A percentile compares a stretch with the other conserved stretches of the same genome.
phyloP scores from a whole-genome alignment of 495 filamentous ascomycete genomes.

The Trichoderma orchidacearum region DNA sequence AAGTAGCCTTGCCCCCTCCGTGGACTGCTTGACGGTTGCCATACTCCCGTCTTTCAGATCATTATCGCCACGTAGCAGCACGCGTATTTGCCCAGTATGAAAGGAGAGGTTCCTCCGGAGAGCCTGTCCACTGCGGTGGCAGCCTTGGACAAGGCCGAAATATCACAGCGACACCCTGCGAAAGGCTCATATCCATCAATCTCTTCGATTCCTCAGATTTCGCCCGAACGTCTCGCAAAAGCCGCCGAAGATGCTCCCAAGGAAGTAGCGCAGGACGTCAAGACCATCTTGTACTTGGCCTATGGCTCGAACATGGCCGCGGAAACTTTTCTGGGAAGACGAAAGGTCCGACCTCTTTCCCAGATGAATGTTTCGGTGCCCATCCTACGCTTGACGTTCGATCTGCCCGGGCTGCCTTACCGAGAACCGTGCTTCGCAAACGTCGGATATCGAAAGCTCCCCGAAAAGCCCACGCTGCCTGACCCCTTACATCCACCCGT shows the following conservation, averaged over 20 bases:
- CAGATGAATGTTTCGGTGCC: conserved; percentile 70
- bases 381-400: conserved; percentile 61
- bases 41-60: no score
- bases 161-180: background rate
- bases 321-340: conserved; percentile 57
- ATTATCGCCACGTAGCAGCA: background rate
- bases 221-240: conserved; percentile 1
- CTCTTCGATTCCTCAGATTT: background rate
- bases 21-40: no score
- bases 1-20: no score
- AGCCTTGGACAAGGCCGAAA: background rate
- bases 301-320: conserved; percentile 84
- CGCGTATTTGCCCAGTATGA: background rate
- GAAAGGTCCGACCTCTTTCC: conserved; percentile 68
- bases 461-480: conserved; percentile 11
- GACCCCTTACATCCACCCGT: conserved; percentile 12
- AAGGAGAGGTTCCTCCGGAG: background rate
- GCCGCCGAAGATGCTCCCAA: conserved; percentile 2
- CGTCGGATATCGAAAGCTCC: conserved; percentile 42
- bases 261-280: background rate
- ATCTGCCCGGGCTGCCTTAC: conserved; percentile 79
- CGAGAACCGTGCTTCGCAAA: conserved; percentile 88
- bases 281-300: conserved; percentile 76
- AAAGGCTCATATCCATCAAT: background rate
- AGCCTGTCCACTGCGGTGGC: background rate